Conservation (phyloP, 495 filamentous ascomycete genomes). For the Aspergillus olivimuriae region DNA sequence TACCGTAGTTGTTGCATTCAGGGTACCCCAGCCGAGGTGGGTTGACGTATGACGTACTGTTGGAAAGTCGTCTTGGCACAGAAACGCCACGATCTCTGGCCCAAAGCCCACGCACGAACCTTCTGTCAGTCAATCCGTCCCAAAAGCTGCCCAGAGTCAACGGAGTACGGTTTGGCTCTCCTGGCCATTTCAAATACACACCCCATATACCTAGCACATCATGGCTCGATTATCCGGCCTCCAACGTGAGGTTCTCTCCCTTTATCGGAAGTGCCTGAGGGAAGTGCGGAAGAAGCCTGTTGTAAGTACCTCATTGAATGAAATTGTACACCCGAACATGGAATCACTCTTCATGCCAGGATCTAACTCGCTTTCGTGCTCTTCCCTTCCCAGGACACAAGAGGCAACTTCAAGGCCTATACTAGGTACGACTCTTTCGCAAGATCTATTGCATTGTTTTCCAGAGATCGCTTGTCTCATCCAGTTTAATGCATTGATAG, state of each 20-base stretch:
- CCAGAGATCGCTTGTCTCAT: constrained; percentile 6
- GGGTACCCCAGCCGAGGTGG: too few species aligned
- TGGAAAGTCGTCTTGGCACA: too few species aligned
- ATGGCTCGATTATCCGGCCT: constrained; percentile 67
- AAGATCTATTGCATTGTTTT: background rate
- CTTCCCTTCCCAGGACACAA: constrained; percentile 35
- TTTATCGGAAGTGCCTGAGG: constrained; percentile 82
- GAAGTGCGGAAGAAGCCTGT: constrained; percentile 74
- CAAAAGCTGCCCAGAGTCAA: too few species aligned
- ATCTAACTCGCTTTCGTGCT: too few species aligned
- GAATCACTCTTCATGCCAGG: too few species aligned
- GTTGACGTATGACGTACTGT: too few species aligned
- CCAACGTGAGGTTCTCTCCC: constrained; percentile 79
- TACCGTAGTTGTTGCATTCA: too few species aligned
- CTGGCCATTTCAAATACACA: too few species aligned
- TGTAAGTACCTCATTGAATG: constrained; percentile 45
- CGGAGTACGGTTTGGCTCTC: too few species aligned
- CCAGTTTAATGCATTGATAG: constrained; percentile 33
- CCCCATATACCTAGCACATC: background rate
- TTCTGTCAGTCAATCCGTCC: too few species aligned
- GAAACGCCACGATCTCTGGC: too few species aligned
- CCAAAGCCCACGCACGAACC: too few species aligned
- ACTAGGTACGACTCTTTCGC: constrained; percentile 40
- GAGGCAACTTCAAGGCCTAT: constrained; percentile 48
- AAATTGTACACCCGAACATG: background rate